These are phyloP conservation scores for Camelina sativa DNA, from an alignment of 345 rosid species.

Conservation along the genomic window DNA sequence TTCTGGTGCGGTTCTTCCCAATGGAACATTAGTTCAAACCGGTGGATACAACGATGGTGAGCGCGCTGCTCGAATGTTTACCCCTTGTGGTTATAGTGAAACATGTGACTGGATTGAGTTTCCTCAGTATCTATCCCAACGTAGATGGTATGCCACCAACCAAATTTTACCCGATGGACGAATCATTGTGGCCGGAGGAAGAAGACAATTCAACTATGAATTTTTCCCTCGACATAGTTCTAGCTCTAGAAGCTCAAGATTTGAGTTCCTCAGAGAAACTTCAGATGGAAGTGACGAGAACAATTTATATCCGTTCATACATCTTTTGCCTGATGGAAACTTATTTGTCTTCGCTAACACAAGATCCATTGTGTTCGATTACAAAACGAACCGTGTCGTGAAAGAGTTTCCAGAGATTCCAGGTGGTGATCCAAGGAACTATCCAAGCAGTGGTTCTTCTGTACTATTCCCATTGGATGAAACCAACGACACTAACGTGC, in stretches of 20 bases:
- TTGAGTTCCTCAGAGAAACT: slow-evolving; percentile 60
- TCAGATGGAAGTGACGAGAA: slow-evolving; percentile 59
- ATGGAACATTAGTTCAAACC: slow-evolving; percentile 74
- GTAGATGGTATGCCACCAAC: slow-evolving; percentile 85
- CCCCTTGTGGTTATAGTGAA: slow-evolving; percentile 49
- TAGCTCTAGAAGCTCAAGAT: slow-evolving; percentile 21
- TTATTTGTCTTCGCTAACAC: slow-evolving; percentile 84
- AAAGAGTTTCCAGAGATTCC: slow-evolving; percentile 65
- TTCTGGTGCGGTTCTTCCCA: slow-evolving; percentile 68
- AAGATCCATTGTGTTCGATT: slow-evolving; percentile 65
- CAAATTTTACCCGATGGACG: slow-evolving; percentile 81
- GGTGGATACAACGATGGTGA: slow-evolving; percentile 77
- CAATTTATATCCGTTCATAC: slow-evolving; percentile 84
- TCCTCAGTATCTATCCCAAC: slow-evolving; percentile 48
- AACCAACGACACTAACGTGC: slow-evolving; percentile 7
- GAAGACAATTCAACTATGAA: slow-evolving; percentile 74
- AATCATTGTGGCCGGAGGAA: slow-evolving; percentile 70
- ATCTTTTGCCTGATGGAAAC: slow-evolving; percentile 85
- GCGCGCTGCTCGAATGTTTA: slow-evolving; percentile 55
- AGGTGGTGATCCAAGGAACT: slow-evolving; percentile 66
- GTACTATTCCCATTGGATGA: slow-evolving; percentile 77
- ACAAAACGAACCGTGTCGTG: slow-evolving; percentile 54
- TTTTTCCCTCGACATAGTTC: slow-evolving; percentile 49
- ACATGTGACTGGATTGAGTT: slow-evolving; percentile 77
- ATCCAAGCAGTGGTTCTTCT: slow-evolving; percentile 90